Percentiles rank a stretch among this genome's conserved stretches.
Conservation (phyloP, 805 yeast genomes). For the Nakazawaea peltata region DNA sequence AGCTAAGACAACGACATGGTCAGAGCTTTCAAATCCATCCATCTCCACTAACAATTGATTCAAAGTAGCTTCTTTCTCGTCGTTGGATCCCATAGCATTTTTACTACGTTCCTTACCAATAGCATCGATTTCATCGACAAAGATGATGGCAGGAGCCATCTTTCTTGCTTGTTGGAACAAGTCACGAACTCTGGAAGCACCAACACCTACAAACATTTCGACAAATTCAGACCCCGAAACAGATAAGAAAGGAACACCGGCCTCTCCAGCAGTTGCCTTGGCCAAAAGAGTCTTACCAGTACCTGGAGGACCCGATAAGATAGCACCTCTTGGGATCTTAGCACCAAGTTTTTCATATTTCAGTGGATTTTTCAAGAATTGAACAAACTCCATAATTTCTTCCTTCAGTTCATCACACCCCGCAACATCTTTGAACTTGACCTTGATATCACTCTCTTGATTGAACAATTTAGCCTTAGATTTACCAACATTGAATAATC, state of each 20-base stretch:
- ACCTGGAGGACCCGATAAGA: slow-evolving; percentile 97
- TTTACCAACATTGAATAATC: slow-evolving; percentile 78
- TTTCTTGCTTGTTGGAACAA: slow-evolving; percentile 87
- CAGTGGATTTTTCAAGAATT: slow-evolving; percentile 81
- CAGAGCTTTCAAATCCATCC: slow-evolving; percentile 92
- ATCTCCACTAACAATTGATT: slow-evolving; percentile 95
- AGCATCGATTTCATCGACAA: slow-evolving; percentile 99
- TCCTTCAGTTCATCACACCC: slow-evolving; percentile 96
- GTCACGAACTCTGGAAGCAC: slow-evolving; percentile 97
- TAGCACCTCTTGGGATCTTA: slow-evolving; percentile 96
- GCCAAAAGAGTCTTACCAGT: slow-evolving; percentile 97
- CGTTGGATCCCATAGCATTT: slow-evolving; percentile 80
- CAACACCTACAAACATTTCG: slow-evolving; percentile 99
- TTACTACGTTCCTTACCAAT: slow-evolving; percentile 88
- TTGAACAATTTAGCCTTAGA: slow-evolving; percentile 88
- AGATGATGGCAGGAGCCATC: slow-evolving; percentile 92
- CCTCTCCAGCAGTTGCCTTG: slow-evolving; percentile 98
- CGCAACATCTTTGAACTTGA: slow-evolving; percentile 90
- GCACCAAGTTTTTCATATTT: slow-evolving; percentile 94
- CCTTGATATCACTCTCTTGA: slow-evolving; percentile 83
- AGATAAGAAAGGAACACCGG: slow-evolving; percentile 92
- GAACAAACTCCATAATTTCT: slow-evolving; percentile 97
- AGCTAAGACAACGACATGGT: slow-evolving; percentile 93
- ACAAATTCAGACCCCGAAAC: slow-evolving; percentile 98
- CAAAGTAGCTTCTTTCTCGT: slow-evolving; percentile 93